Evolutionary conservation across 345 rosid genomes (phyloP).

Genomic region (Punica granatum): DNA sequence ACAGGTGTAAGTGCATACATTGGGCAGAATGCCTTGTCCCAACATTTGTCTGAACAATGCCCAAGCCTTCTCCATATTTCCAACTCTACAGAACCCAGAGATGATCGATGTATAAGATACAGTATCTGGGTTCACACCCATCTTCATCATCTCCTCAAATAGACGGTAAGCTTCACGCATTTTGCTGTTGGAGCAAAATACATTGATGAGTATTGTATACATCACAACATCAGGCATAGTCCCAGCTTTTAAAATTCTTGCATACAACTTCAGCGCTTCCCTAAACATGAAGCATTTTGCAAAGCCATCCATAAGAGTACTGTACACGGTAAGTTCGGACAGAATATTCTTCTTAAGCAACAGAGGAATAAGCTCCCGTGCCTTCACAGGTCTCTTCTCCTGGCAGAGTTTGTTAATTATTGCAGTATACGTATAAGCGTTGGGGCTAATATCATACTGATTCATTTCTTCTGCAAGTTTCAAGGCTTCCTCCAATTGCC

Average conservation of each 20-base stretch:
- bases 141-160: conserved; percentile 29
- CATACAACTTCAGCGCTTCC: conserved; percentile 27
- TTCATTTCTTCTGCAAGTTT: conserved; percentile 26
- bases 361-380: conserved; percentile 37
- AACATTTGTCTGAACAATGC: conserved; percentile 25
- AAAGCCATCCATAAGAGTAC: conserved; percentile 35
- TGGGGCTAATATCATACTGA: conserved; percentile 20
- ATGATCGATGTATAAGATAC: conserved; percentile 35
- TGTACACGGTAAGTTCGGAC: conserved; percentile 26
- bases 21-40: conserved; percentile 22
- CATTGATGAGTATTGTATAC: conserved; percentile 36
- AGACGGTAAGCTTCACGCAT: conserved; percentile 28
- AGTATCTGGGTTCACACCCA: conserved; percentile 33
- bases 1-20: conserved; percentile 40
- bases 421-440: conserved; percentile 33
- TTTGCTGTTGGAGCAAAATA: conserved; percentile 17
- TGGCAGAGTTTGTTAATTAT: conserved; percentile 33
- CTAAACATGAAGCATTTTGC: conserved; percentile 27
- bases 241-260: conserved; percentile 38
- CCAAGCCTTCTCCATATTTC: conserved; percentile 37
- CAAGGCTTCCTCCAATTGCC: conserved; percentile 32
- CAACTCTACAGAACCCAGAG: conserved; percentile 34
- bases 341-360: conserved; percentile 43
- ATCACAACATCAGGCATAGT: conserved; percentile 25
- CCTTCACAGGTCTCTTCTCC: conserved; percentile 23